Conservation (phyloP, 495 filamentous ascomycete genomes). For the Neurospora sp. region DNA sequence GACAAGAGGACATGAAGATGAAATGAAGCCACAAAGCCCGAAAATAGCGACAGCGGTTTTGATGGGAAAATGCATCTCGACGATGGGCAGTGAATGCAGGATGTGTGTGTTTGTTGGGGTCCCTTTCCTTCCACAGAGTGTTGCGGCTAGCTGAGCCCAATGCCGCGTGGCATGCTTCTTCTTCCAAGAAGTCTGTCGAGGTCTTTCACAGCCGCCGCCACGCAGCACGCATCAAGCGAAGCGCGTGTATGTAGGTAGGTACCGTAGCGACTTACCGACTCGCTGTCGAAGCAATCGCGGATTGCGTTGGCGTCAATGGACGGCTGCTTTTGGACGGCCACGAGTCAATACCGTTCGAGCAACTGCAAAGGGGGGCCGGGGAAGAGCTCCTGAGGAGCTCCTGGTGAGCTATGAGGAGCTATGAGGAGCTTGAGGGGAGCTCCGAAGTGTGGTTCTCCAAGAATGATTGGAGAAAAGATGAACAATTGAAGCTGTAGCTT, state of each 20-base stretch:
- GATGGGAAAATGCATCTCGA: neutral
- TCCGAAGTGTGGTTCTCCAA: neutral
- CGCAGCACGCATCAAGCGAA: neutral
- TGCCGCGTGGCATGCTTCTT: neutral
- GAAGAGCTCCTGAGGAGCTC: neutral
- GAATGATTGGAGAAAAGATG: neutral
- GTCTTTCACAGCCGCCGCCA: neutral
- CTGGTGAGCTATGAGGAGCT: neutral
- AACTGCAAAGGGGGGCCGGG: neutral
- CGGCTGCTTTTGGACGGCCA: neutral
- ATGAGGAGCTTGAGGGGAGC: neutral
- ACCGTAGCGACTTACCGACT: neutral
- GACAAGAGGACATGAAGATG: neutral
- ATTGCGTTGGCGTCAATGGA: neutral
- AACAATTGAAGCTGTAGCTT: neutral
- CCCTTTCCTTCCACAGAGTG: neutral
- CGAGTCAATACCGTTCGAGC: neutral
- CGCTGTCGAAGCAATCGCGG: neutral
- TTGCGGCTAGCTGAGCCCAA: neutral
- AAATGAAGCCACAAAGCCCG: neutral
- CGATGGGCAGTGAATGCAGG: neutral
- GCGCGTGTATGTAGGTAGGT: neutral
- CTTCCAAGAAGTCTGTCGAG: neutral
- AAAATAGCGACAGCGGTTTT: neutral
- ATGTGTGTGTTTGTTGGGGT: neutral